phyloP scores from a whole-genome alignment of 2,329 filamentous ascomycete species.

The Pseudogymnoascus verrucosus region DNA sequence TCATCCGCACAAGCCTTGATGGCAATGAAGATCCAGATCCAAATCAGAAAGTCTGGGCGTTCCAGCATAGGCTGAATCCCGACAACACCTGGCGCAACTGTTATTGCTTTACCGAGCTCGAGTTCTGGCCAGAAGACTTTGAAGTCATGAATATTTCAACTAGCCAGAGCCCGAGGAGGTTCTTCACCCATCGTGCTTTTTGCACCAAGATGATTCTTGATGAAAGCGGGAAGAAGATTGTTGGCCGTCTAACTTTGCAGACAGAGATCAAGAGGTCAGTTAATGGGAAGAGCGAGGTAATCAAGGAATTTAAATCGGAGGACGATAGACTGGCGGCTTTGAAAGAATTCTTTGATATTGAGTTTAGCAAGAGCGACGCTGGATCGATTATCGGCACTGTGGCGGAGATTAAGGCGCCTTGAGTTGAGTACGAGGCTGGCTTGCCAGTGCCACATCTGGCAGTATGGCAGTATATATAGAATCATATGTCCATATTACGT shows the following conservation, averaged over 20 bases:
- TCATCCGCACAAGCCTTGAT: not conserved
- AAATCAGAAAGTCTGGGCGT: not conserved
- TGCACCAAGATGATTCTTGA: not conserved
- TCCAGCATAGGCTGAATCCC: not conserved
- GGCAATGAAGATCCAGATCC: not conserved
- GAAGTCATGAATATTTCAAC: not conserved
- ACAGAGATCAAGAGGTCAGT: not conserved
- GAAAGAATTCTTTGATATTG: not conserved
- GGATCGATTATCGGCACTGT: not conserved
- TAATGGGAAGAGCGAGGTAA: not conserved
- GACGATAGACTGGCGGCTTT: not conserved
- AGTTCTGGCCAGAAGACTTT: not conserved
- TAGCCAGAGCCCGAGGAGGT: not conserved
- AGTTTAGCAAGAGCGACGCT: not conserved
- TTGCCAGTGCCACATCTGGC: no score
- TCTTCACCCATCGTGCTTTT: not conserved
- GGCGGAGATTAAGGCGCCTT: not conserved
- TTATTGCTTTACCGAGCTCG: not conserved
- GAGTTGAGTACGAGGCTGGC: not conserved
- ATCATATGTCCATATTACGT: no score
- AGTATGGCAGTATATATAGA: no score
- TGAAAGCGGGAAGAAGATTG: not conserved
- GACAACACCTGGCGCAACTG: not conserved
- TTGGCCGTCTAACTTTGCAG: not conserved
- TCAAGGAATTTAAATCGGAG: not conserved